phyloP scores from a whole-genome alignment of 768 basidiomycete genomes.

The Xerocomellus chrysenteron region DNA sequence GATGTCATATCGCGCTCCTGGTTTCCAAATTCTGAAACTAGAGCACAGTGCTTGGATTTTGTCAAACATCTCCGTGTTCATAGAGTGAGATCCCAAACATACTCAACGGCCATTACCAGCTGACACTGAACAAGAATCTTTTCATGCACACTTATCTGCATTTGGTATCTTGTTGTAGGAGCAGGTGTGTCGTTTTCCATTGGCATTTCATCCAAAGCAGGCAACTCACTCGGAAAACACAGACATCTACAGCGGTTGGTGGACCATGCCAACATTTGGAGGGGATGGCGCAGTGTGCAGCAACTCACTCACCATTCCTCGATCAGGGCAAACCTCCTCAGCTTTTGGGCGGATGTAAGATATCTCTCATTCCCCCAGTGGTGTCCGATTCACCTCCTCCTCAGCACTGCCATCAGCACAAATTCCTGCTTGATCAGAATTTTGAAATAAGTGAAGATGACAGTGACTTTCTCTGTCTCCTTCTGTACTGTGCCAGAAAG shows the following conservation, averaged over 20 bases:
- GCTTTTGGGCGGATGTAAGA: conserved; percentile 12
- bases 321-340: conserved; percentile 15
- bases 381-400: not conserved
- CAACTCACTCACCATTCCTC: conserved; percentile 15
- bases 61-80: conserved; percentile 17
- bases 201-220: not conserved
- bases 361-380: not conserved
- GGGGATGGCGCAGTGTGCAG: conserved; percentile 11
- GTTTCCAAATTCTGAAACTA: not conserved
- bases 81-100: conserved; percentile 12
- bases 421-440: not conserved
- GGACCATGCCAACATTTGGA: conserved; percentile 11
- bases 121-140: conserved; percentile 21
- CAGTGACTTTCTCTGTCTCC: conserved; percentile 13
- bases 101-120: not conserved
- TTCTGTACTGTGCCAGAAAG: conserved; percentile 20
- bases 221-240: not conserved
- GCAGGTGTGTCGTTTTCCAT: conserved; percentile 1
- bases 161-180: conserved; percentile 14
- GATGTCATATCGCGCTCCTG: conserved; percentile 1
- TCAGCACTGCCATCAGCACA: conserved; percentile 19
- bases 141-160: conserved; percentile 27
- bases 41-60: conserved; percentile 4
- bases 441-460: conserved; percentile 13
- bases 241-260: conserved; percentile 13